Conservation (phyloP, 2,329 filamentous ascomycete species). For the Lachnellula willkommii region DNA sequence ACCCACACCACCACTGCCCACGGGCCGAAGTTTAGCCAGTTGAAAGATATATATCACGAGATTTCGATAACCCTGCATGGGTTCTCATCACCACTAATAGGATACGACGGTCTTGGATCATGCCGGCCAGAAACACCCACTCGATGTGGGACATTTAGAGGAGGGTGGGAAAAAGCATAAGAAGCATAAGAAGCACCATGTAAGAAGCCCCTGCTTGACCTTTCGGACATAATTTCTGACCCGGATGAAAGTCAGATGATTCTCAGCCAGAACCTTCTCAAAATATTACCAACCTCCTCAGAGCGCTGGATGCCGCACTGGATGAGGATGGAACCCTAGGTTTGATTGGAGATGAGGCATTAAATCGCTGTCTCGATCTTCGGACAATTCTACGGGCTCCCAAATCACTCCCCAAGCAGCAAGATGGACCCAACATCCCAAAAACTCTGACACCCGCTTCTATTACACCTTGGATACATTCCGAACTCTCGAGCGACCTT, state of each 20-base stretch:
- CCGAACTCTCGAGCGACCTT: conserved; percentile 42
- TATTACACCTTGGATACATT: conserved; percentile 45
- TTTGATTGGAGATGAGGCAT: conserved; percentile 16
- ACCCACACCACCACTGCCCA: background rate
- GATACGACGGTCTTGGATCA: background rate
- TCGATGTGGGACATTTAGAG: conserved; percentile 1
- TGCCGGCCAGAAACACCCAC: conserved; percentile 13
- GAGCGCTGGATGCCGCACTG: conserved; percentile 23
- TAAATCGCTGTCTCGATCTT: conserved; percentile 20
- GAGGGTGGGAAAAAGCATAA: conserved; percentile 7
- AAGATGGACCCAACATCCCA: conserved; percentile 12
- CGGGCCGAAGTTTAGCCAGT: conserved; percentile 18
- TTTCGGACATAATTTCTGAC: background rate
- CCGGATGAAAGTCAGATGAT: background rate
- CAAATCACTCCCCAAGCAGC: background rate
- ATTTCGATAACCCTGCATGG: background rate
- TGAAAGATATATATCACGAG: conserved; percentile 4
- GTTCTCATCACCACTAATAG: background rate
- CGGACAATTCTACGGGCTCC: conserved; percentile 11
- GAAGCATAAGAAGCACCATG: conserved; percentile 7
- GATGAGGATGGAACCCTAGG: conserved; percentile 15
- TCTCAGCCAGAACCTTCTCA: background rate
- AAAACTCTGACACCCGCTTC: conserved; percentile 20
- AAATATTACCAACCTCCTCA: conserved; percentile 23
- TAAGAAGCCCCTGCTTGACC: background rate